Evolutionary conservation across 2,329 filamentous ascomycete species (phyloP).

Genomic region (Colletotrichum sansevieriae): DNA sequence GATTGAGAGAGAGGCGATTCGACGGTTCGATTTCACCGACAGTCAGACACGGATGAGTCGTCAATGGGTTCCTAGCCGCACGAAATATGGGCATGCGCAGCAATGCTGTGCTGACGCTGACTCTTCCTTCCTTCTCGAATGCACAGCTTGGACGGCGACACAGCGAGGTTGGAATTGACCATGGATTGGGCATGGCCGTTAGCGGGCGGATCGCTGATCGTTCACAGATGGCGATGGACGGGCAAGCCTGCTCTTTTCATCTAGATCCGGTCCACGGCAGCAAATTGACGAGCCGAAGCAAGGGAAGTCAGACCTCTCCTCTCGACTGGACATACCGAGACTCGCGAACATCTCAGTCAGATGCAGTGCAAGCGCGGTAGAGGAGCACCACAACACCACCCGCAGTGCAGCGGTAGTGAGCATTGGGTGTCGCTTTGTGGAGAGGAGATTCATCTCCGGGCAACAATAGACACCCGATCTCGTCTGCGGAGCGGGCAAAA

Average conservation of each 20-base stretch:
- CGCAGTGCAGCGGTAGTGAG: background rate
- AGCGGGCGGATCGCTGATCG: background rate
- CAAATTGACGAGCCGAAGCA: conserved; percentile 20
- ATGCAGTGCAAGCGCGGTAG: conserved; percentile 4
- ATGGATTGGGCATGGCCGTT: background rate
- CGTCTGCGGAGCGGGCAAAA: conserved; percentile 16
- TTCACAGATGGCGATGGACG: conserved; percentile 22
- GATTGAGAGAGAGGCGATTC: background rate
- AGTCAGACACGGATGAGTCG: conserved; percentile 25
- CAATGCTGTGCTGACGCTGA: conserved; percentile 31
- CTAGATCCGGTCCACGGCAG: conserved; percentile 19
- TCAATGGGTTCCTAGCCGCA: conserved; percentile 24
- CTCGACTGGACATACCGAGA: background rate
- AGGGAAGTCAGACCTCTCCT: background rate
- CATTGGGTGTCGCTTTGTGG: conserved; percentile 22
- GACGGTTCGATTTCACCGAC: background rate
- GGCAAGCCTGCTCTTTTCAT: conserved; percentile 27
- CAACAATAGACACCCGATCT: conserved; percentile 37
- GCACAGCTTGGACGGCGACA: conserved; percentile 13
- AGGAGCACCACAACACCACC: background rate
- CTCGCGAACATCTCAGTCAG: background rate
- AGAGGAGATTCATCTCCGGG: conserved; percentile 39
- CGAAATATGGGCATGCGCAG: conserved; percentile 23
- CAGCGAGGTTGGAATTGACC: conserved; percentile 12
- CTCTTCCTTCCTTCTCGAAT: background rate